phyloP scores from a whole-genome alignment of 176 grass and related monocot genomes.

The Carex littledalei region DNA sequence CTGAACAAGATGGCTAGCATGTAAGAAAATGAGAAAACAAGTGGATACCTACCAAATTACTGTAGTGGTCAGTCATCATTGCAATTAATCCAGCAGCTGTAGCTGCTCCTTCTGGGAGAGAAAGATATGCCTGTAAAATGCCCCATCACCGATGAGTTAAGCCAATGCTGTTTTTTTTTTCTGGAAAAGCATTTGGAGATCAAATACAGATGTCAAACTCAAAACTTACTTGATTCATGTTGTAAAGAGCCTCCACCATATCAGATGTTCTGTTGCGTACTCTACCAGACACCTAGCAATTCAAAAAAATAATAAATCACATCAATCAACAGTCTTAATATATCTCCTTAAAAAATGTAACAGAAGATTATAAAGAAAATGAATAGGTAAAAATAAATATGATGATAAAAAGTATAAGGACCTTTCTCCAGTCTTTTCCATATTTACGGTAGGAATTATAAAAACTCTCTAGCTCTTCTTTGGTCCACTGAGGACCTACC shows the following conservation, averaged over 20 bases:
- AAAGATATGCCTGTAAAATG: constrained; percentile 87
- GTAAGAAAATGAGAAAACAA: background rate
- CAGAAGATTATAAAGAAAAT: background rate
- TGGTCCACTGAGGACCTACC: constrained; percentile 87
- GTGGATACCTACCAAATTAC: constrained; percentile 57
- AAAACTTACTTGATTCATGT: constrained; percentile 77
- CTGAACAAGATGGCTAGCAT: background rate
- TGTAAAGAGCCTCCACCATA: constrained; percentile 93
- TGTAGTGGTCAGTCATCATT: constrained; percentile 97
- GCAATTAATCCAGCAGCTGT: constrained; percentile 86
- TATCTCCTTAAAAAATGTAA: background rate
- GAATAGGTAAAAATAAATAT: background rate
- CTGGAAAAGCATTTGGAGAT: background rate
- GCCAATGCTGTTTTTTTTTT: background rate
- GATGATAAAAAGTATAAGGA: constrained; percentile 14
- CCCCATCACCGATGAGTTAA: background rate
- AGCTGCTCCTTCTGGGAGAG: constrained; percentile 82
- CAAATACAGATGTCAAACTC: background rate
- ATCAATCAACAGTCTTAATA: background rate
- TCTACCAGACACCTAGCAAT: constrained; percentile 56
- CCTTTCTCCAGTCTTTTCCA: constrained; percentile 98
- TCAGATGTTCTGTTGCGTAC: constrained; percentile 68
- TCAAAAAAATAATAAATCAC: constrained; percentile 24
- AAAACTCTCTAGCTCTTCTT: constrained; percentile 82
- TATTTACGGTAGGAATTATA: constrained; percentile 83